A percentile compares a stretch with the other conserved stretches of the same genome.
Conservation (phyloP, 345 rosid species). For the Syzygium aromaticum region DNA sequence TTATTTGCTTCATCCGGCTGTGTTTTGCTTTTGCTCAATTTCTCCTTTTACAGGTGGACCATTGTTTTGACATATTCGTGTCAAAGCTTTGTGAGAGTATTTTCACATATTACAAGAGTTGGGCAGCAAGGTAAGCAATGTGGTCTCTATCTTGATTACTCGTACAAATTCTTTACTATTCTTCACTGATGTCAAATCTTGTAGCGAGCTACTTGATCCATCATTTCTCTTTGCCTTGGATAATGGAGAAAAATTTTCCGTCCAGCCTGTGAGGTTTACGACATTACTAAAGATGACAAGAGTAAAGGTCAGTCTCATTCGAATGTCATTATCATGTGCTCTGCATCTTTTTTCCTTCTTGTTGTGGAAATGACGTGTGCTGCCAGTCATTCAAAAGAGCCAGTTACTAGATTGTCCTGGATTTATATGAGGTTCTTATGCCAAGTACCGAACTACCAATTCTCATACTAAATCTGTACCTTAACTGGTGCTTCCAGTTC, state of each 20-base stretch:
- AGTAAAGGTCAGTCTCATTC: constrained; percentile 57
- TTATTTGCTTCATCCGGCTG: background rate
- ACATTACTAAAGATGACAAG: constrained; percentile 87
- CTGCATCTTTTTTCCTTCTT: background rate
- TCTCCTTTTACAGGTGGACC: constrained; percentile 64
- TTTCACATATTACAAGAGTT: constrained; percentile 93
- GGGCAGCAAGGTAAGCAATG: constrained; percentile 80
- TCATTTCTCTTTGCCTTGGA: constrained; percentile 94
- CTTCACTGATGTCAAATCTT: constrained; percentile 15
- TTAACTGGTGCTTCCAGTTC: background rate
- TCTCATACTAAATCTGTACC: background rate
- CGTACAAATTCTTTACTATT: constrained; percentile 3
- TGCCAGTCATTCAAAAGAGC: background rate
- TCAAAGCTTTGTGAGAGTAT: constrained; percentile 73
- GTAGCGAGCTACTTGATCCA: constrained; percentile 92
- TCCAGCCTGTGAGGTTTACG: constrained; percentile 87
- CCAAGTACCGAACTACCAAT: background rate
- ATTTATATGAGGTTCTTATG: background rate
- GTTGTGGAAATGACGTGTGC: background rate
- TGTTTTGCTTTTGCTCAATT: constrained; percentile 1
- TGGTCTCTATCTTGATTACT: background rate
- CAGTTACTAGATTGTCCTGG: background rate
- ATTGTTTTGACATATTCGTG: constrained; percentile 93
- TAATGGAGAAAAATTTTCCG: constrained; percentile 74
- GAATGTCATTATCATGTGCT: background rate